Evolutionary conservation across 2,329 filamentous ascomycete species (phyloP).

Genomic region (Plenodomus tracheiphilus): DNA sequence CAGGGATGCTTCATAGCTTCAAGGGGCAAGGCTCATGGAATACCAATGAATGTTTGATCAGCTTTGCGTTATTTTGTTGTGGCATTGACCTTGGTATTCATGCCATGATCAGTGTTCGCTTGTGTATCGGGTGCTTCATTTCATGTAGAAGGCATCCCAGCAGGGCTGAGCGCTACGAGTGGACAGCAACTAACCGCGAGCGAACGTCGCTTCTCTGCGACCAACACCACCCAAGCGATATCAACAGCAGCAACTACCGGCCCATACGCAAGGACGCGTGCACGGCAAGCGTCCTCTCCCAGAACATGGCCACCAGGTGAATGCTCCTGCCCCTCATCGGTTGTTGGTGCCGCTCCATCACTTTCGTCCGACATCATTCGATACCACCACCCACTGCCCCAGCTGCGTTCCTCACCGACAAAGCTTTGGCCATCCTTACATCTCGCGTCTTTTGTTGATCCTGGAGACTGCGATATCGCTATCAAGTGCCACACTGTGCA

Average conservation of each 20-base stretch:
- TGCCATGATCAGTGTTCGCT: not conserved
- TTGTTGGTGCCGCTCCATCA: conserved; percentile 15
- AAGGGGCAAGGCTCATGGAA: conserved; percentile 7
- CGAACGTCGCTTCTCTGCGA: conserved; percentile 13
- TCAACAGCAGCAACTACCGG: conserved; percentile 9
- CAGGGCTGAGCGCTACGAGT: conserved; percentile 17
- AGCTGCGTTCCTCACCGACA: conserved; percentile 10
- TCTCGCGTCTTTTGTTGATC: not conserved
- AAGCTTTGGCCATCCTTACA: not conserved
- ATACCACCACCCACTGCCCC: conserved; percentile 7
- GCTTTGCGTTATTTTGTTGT: not conserved
- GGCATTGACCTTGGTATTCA: not conserved
- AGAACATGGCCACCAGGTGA: conserved; percentile 18
- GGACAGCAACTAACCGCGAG: conserved; percentile 10
- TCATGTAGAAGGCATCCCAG: conserved; percentile 12
- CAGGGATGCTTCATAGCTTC: conserved; percentile 12
- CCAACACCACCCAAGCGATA: conserved; percentile 16
- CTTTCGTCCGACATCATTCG: conserved; percentile 9
- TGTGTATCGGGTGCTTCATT: conserved; percentile 19
- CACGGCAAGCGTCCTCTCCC: conserved; percentile 1
- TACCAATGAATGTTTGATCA: conserved; percentile 21
- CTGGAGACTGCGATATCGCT: conserved; percentile 3
- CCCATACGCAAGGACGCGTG: conserved; percentile 5
- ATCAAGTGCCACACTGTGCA: conserved; percentile 1
- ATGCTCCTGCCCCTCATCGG: conserved; percentile 21